Conservation (phyloP, 495 filamentous ascomycete species). For the Lepidopterella palustris region DNA sequence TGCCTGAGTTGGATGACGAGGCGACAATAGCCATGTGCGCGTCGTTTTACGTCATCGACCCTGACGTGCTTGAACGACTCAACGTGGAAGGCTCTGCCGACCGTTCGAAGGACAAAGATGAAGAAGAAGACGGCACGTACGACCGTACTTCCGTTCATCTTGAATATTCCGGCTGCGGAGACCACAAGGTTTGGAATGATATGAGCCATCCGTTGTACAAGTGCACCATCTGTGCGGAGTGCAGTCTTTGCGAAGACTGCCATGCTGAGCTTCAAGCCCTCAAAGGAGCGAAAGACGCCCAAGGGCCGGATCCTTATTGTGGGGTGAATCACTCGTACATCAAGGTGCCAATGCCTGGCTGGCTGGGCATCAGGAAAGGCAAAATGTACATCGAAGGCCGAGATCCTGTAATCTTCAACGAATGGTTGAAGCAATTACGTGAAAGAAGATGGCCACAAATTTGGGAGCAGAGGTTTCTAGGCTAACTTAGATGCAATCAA, state of each 20-base stretch:
- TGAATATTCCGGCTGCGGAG: background rate
- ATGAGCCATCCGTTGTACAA: background rate
- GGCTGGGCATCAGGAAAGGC: background rate
- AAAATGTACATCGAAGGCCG: background rate
- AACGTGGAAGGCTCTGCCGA: too few species aligned
- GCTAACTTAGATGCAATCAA: too few species aligned
- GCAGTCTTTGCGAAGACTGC: background rate
- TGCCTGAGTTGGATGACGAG: background rate
- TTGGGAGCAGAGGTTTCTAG: too few species aligned
- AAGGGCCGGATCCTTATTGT: background rate
- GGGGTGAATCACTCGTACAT: background rate
- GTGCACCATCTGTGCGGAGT: background rate
- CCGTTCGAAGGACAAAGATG: background rate
- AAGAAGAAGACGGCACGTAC: background rate
- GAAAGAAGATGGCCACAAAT: background rate
- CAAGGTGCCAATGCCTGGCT: background rate
- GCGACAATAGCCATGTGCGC: background rate
- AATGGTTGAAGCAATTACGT: background rate
- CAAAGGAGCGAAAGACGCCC: background rate
- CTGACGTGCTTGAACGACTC: too few species aligned
- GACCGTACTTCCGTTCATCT: background rate
- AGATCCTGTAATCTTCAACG: background rate
- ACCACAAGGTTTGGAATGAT: background rate
- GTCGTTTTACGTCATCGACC: background rate
- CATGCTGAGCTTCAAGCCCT: background rate